Evolutionary conservation across 805 yeast species (phyloP).

Genomic region (Candida dendrica): DNA sequence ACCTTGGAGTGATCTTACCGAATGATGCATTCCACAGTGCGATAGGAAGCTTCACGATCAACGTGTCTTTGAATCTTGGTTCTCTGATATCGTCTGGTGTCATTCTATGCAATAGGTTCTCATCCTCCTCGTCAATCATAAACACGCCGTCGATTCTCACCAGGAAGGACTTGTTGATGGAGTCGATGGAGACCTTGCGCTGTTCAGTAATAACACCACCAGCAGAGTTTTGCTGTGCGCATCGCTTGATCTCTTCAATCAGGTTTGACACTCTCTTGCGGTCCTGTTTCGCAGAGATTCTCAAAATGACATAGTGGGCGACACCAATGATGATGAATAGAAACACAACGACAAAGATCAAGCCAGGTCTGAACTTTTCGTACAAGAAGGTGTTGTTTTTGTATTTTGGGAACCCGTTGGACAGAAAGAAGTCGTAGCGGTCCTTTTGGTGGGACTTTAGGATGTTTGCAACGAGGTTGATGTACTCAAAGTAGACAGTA

Average conservation of each 20-base stretch:
- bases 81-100: constrained; percentile 39
- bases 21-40: constrained; percentile 37
- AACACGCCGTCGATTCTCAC: constrained; percentile 56
- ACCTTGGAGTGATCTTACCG: constrained; percentile 27
- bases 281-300: constrained; percentile 49
- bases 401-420: constrained; percentile 82
- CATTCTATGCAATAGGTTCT: constrained; percentile 30
- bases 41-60: constrained; percentile 35
- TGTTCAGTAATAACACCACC: constrained; percentile 37
- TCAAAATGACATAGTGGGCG: constrained; percentile 53
- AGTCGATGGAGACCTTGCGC: constrained; percentile 33
- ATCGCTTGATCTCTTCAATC: constrained; percentile 41
- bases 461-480: constrained; percentile 70
- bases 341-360: constrained; percentile 41
- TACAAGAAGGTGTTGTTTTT: constrained; percentile 61
- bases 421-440: constrained; percentile 77
- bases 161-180: constrained; percentile 42
- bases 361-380: constrained; percentile 63
- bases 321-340: constrained; percentile 43
- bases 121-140: constrained; percentile 38
- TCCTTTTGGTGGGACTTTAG: constrained; percentile 54
- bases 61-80: constrained; percentile 44
- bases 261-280: constrained; percentile 46
- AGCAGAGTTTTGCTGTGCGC: constrained; percentile 47
- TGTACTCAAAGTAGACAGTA: constrained; percentile 66